Evolutionary conservation across 1,284 basidiomycete genomes (phyloP).

Genomic region (Boletus albobrunnescens): DNA sequence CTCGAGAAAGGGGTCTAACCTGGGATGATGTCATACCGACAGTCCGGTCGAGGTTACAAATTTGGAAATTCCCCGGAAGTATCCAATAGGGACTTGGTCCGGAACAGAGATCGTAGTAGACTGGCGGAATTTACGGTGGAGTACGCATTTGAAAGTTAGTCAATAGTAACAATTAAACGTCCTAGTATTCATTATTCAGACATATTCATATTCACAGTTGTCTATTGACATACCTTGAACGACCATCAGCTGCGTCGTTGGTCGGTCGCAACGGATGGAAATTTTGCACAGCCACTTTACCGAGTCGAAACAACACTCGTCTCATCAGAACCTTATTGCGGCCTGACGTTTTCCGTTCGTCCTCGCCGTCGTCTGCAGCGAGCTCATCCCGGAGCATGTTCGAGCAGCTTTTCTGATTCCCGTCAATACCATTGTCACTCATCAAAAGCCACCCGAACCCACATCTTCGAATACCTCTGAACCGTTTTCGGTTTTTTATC

Average conservation of each 20-base stretch:
- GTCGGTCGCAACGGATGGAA: background rate
- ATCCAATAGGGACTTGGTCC: no score
- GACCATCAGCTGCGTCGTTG: no score
- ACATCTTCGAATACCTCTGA: background rate
- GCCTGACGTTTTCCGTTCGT: background rate
- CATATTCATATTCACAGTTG: no score
- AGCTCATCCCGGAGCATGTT: slow-evolving; percentile 22
- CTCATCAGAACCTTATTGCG: background rate
- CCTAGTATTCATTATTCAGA: no score
- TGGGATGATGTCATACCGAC: slow-evolving; percentile 6
- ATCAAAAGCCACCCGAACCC: background rate
- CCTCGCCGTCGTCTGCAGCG: slow-evolving; percentile 11
- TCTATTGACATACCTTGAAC: no score
- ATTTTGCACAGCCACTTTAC: slow-evolving; percentile 15
- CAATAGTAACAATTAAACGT: no score
- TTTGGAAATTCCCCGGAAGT: slow-evolving; percentile 1
- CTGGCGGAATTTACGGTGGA: no score
- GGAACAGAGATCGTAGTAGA: no score
- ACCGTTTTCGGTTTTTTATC: background rate
- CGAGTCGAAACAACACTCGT: background rate
- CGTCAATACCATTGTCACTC: background rate
- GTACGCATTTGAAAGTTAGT: no score
- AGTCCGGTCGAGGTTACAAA: background rate
- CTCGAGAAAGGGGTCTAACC: background rate
- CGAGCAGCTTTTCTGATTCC: slow-evolving; percentile 4